These are phyloP conservation scores for Penicillium steckii DNA, from an alignment of 495 filamentous ascomycete genomes.

Conservation along the genomic window DNA sequence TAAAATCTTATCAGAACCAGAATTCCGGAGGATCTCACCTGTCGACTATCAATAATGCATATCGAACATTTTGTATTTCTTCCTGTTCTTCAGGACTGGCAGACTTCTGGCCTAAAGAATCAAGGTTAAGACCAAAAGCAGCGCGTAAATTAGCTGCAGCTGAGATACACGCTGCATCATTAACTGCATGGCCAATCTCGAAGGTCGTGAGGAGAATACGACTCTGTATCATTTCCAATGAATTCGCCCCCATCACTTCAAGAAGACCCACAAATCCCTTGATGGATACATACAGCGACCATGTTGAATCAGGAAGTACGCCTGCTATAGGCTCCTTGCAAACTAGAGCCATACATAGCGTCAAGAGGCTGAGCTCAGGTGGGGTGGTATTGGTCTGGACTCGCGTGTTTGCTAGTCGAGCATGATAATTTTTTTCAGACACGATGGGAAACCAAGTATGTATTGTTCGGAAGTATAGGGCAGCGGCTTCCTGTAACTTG, in stretches of 20 bases:
- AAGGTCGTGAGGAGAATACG: background rate
- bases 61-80: background rate
- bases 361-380: background rate
- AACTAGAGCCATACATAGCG: background rate
- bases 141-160: background rate
- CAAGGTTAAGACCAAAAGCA: background rate
- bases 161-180: background rate
- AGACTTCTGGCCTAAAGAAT: background rate
- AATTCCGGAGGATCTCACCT: background rate
- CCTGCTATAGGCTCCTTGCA: background rate
- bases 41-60: background rate
- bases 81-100: background rate
- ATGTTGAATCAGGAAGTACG: background rate
- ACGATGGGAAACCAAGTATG: background rate
- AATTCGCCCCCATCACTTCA: background rate
- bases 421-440: background rate
- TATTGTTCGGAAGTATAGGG: background rate
- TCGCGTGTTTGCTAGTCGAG: background rate
- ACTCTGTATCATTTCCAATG: background rate
- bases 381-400: background rate
- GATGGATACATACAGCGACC: background rate
- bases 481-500: background rate
- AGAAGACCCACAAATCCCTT: background rate
- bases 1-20: too few relatives aligned
- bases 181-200: background rate